Conservation (phyloP, 768 basidiomycete species). For the Tulasnella sp. region DNA sequence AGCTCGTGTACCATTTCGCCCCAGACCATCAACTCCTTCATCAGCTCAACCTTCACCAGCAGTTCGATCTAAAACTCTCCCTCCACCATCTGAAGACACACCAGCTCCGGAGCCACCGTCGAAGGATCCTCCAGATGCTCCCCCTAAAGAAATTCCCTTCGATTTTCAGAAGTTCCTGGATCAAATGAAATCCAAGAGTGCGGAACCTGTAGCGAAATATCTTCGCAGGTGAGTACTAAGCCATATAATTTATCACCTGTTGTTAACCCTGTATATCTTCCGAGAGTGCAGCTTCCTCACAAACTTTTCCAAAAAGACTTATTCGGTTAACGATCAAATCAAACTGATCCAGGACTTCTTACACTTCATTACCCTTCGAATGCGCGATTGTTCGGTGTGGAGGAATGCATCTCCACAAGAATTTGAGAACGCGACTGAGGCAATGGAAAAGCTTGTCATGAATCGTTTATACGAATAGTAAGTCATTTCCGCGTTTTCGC, state of each 20-base stretch:
- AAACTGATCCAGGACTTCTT: conserved; percentile 88
- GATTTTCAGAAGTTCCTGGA: conserved; percentile 93
- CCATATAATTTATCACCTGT: not conserved
- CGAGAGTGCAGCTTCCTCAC: conserved; percentile 58
- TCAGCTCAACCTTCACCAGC: not conserved
- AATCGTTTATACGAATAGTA: conserved; percentile 92
- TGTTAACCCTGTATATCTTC: not conserved
- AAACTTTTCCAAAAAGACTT: conserved; percentile 84
- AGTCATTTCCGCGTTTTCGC: conserved; percentile 26
- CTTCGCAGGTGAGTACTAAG: conserved; percentile 66
- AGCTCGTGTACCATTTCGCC: conserved; percentile 9
- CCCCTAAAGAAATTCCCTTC: conserved; percentile 31
- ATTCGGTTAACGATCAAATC: conserved; percentile 85
- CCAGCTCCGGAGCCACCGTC: conserved; percentile 16
- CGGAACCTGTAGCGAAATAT: conserved; percentile 91
- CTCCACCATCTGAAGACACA: conserved; percentile 3
- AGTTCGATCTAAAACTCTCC: not conserved
- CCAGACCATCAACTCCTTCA: not conserved
- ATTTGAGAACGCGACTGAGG: conserved; percentile 94
- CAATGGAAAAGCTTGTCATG: conserved; percentile 99
- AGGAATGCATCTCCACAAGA: conserved; percentile 60
- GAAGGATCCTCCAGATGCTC: conserved; percentile 5
- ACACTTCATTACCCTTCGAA: conserved; percentile 84
- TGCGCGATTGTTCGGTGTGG: conserved; percentile 80
- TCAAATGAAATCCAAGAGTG: conserved; percentile 77